Conservation (phyloP, 2,329 filamentous ascomycete genomes). For the Diplocarpon mali region DNA sequence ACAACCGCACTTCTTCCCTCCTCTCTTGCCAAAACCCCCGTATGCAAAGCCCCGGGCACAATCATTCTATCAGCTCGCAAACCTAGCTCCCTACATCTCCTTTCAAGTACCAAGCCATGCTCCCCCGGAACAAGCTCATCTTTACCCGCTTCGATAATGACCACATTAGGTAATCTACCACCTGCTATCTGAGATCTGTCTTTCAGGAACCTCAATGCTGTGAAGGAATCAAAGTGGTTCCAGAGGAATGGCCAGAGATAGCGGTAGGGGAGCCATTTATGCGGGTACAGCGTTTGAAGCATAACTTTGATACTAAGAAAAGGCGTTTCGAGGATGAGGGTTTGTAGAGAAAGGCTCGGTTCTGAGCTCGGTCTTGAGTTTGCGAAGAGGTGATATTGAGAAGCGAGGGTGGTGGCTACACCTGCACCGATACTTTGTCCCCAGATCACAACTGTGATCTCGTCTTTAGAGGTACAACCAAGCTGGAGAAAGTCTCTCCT, state of each 20-base stretch:
- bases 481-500: constrained; percentile 29
- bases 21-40: constrained; percentile 39
- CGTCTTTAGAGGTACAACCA: constrained; percentile 16
- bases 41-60: constrained; percentile 43
- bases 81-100: constrained; percentile 37
- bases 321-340: constrained; percentile 63
- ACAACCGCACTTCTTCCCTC: constrained; percentile 36
- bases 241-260: constrained; percentile 65
- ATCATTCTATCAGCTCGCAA: constrained; percentile 35
- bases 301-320: constrained; percentile 62
- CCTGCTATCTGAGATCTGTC: constrained; percentile 21
- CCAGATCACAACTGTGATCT: constrained; percentile 50
- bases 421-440: constrained; percentile 69
- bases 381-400: constrained; percentile 8
- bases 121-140: constrained; percentile 47
- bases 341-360: constrained; percentile 24
- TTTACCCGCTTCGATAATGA: constrained; percentile 44
- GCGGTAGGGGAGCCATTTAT: constrained; percentile 69
- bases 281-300: constrained; percentile 62
- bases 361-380: not conserved
- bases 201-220: constrained; percentile 37
- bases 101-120: constrained; percentile 36
- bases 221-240: constrained; percentile 46
- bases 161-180: constrained; percentile 9
- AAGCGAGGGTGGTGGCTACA: constrained; percentile 46